Conservation (phyloP, 192 early-diverging fungal genomes). For the Coemansia sp. region DNA sequence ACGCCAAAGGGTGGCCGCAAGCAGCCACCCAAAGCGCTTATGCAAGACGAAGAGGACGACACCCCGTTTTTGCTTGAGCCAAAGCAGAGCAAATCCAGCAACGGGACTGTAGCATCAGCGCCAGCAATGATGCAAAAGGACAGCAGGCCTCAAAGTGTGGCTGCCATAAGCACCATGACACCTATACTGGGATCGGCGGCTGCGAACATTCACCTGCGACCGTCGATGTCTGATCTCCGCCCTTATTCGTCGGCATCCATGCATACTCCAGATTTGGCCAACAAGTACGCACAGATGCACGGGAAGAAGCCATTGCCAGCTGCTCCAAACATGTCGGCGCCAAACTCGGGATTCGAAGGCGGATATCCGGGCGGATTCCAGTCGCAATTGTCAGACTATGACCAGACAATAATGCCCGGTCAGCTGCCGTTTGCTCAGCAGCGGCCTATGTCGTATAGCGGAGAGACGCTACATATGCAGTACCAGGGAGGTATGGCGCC, state of each 20-base stretch:
- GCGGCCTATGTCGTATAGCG: conserved; percentile 20
- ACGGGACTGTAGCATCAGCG: conserved; percentile 29
- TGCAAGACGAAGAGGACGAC: conserved; percentile 28
- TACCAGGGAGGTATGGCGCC: conserved; percentile 16
- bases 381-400: conserved; percentile 14
- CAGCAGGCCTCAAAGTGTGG: not conserved
- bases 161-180: not conserved
- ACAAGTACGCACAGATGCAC: conserved; percentile 51
- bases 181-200: conserved; percentile 3
- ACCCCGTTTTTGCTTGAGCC: conserved; percentile 22
- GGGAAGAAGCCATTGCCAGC: conserved; percentile 48
- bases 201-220: conserved; percentile 18
- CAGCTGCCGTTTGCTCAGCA: conserved; percentile 22
- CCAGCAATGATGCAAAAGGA: conserved; percentile 28
- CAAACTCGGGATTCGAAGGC: not conserved
- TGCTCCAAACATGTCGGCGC: conserved; percentile 20
- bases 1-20: conserved; percentile 45
- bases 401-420: conserved; percentile 49
- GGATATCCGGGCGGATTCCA: conserved; percentile 7
- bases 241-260: conserved; percentile 53
- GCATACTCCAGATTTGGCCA: conserved; percentile 46
- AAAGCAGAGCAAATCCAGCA: conserved; percentile 8
- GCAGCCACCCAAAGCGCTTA: conserved; percentile 11
- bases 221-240: conserved; percentile 50
- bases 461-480: conserved; percentile 20